phyloP scores from a whole-genome alignment of 768 basidiomycete species.

The Russula ochroleuca region DNA sequence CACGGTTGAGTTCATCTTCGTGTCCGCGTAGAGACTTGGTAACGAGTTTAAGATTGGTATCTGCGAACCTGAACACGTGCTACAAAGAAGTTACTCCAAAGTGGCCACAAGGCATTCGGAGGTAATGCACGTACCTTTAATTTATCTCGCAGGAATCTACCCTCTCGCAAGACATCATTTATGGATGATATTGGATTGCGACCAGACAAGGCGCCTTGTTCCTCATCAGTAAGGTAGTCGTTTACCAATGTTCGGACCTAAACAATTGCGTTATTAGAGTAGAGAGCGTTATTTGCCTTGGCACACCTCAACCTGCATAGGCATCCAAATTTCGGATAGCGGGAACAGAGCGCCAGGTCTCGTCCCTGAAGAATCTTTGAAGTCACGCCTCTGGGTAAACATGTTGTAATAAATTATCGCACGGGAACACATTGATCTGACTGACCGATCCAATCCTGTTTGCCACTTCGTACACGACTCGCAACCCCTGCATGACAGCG shows the following conservation, averaged over 20 bases:
- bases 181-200: conserved; percentile 90
- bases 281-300: background rate
- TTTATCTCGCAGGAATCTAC: conserved; percentile 72
- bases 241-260: conserved; percentile 80
- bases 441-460: conserved; percentile 88
- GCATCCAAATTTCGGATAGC: conserved; percentile 79
- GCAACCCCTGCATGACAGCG: conserved; percentile 86
- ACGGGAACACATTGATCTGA: conserved; percentile 25
- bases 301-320: conserved; percentile 83
- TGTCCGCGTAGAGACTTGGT: conserved; percentile 64
- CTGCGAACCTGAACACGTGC: conserved; percentile 87
- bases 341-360: conserved; percentile 77
- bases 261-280: conserved; percentile 7
- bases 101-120: background rate
- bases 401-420: background rate
- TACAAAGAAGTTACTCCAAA: conserved; percentile 32
- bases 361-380: conserved; percentile 78
- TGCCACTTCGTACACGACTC: conserved; percentile 86
- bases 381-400: conserved; percentile 69
- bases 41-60: conserved; percentile 75
- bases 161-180: conserved; percentile 87
- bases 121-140: conserved; percentile 51
- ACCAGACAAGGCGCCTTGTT: conserved; percentile 69
- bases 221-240: conserved; percentile 92
- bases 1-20: conserved; percentile 80